Evolutionary conservation across 2,329 filamentous ascomycete genomes (phyloP), one percentile per base, ranked within the genome.

Genomic region (Diaporthe australafricana): DNA sequence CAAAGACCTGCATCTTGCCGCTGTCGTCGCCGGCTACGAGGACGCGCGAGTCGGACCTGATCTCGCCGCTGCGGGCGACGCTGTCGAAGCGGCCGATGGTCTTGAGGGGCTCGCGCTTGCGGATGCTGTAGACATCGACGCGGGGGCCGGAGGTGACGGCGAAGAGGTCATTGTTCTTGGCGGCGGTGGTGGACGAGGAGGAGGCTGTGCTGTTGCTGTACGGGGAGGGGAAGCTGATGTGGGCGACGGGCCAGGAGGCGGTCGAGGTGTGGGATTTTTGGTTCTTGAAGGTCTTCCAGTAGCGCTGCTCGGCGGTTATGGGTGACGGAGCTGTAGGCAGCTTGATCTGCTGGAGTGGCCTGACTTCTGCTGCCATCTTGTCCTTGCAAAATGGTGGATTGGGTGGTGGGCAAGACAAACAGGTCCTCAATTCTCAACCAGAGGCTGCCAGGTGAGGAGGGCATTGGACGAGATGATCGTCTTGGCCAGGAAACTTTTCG

Each of bases 271-370:
- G 91, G 74, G 96, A 91, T 71, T 97, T 90, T 76, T 95, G 94
- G 77, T 95, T 96, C 84, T 94, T 95, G 87, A 99, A 99, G 16
- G 93, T 92, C 80, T 93, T 93, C 97, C 97, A 99, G 87, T 98
- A 98, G 76, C 92, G 90, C 84, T 98, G 95, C 85, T 99, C 96
- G 40, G 95, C 92, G 7, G 96, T 98, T 60, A 96, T 84, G 68
- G 94, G 92, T 50, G 93, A 92, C 71, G 95, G 95, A 65, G 94
- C 94, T 75, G 93, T 89, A 71, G 96, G 91, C 79, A 97, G 89
- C 87, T 94, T 97, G 79, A 97, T 86, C 81, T 92, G 92, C 81
- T 91, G 91, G 76, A 97, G 86, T 73, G 93, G 93, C 82, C 91
- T 90, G 78, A 97, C 93, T 85, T 94, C 92, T 79, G 95, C 93